phyloP scores from a whole-genome alignment of 2,329 filamentous ascomycete species.

The Venturia effusa region DNA sequence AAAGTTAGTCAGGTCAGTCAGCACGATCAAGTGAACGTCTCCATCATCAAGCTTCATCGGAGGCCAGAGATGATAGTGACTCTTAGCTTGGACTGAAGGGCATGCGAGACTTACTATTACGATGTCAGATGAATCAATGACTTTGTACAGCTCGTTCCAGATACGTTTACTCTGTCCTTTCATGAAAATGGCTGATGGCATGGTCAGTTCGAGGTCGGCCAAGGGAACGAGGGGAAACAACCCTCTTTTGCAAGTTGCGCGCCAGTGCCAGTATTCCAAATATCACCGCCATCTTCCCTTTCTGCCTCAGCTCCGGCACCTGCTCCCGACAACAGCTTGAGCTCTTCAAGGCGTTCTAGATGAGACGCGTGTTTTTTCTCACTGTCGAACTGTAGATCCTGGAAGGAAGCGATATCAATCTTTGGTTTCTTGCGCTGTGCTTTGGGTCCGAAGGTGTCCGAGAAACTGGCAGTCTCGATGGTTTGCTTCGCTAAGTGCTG shows the following conservation, averaged over 20 bases:
- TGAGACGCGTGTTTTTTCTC: conserved; percentile 74
- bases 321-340: conserved; percentile 62
- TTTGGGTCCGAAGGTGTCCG: conserved; percentile 86
- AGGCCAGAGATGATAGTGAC: neutral
- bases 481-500: conserved; percentile 91
- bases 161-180: conserved; percentile 95
- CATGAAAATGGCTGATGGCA: conserved; percentile 17
- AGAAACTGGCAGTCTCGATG: conserved; percentile 76
- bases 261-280: conserved; percentile 24
- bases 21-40: too few relatives aligned
- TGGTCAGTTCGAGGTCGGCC: neutral
- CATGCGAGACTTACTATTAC: conserved; percentile 31
- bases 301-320: conserved; percentile 44
- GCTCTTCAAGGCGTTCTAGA: conserved; percentile 68
- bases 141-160: conserved; percentile 94
- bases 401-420: conserved; percentile 69
- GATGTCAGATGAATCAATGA: conserved; percentile 91
- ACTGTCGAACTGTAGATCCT: conserved; percentile 70
- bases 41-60: conserved; percentile 34
- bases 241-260: conserved; percentile 44
- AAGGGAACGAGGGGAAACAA: conserved; percentile 44
- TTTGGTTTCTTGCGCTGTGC: conserved; percentile 88
- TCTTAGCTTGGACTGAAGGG: neutral
- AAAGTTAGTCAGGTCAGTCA: neutral
- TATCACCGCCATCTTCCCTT: conserved; percentile 22